Percentiles rank a stretch among this genome's conserved stretches.
phyloP scores from a whole-genome alignment of 495 filamentous ascomycete genomes.

The Apiosordaria backusii region DNA sequence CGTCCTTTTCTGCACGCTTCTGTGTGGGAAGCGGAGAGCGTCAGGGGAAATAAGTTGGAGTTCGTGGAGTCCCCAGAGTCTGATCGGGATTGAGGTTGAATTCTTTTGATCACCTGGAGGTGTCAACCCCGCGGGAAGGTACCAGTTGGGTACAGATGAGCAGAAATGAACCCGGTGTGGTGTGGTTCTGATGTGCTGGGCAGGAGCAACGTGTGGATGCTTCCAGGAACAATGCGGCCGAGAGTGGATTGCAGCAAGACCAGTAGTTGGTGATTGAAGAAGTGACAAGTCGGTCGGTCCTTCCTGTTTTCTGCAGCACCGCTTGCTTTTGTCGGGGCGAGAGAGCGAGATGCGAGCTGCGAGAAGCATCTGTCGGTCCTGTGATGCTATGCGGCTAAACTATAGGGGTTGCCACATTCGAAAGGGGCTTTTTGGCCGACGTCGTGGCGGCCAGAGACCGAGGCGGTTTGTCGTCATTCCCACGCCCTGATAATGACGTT shows the following conservation, averaged over 20 bases:
- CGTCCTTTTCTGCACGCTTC: background rate
- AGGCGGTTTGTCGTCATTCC: conserved; percentile 11
- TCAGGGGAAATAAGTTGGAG: background rate
- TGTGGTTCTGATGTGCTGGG: background rate
- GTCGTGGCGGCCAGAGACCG: background rate
- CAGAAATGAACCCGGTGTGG: background rate
- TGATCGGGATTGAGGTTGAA: background rate
- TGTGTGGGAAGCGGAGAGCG: background rate
- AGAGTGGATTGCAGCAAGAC: background rate
- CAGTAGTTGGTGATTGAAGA: background rate
- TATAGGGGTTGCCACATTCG: background rate
- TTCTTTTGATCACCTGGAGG: background rate
- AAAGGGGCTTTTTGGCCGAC: background rate
- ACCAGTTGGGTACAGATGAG: background rate
- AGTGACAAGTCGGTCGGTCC: background rate
- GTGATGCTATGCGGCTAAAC: background rate
- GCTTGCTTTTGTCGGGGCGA: background rate
- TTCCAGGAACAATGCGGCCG: conserved; percentile 1
- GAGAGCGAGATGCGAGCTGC: background rate
- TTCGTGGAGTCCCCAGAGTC: conserved; percentile 2
- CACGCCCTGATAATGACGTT: conserved; percentile 13
- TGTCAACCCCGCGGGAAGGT: background rate
- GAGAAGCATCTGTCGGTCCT: background rate
- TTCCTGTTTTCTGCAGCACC: background rate
- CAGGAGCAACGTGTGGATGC: background rate